Conservation (phyloP, 2,329 filamentous ascomycete species). For the Claviceps sp. region DNA sequence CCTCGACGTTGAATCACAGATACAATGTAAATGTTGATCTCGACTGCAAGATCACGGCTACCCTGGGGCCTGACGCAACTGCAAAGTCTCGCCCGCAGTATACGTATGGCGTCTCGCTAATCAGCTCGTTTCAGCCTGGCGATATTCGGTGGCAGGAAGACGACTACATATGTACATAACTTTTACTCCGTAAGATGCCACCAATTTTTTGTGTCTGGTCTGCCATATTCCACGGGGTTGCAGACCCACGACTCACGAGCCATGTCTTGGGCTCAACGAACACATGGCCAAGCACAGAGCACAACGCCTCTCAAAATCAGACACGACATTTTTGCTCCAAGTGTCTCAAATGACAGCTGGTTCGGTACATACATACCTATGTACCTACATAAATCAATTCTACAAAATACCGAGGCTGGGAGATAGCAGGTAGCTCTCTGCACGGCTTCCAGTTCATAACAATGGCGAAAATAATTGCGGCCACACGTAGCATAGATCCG, state of each 20-base stretch:
- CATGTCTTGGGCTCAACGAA: constrained; percentile 16
- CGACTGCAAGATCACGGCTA: no score
- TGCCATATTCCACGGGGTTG: background rate
- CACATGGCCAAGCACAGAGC: constrained; percentile 23
- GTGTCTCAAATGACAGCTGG: constrained; percentile 9
- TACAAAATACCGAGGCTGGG: background rate
- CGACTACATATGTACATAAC: background rate
- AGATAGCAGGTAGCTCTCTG: no score
- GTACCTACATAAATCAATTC: background rate
- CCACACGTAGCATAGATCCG: no score
- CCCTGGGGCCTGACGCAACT: no score
- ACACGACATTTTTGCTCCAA: constrained; percentile 8
- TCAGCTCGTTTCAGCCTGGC: background rate
- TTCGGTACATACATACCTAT: no score
- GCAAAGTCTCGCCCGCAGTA: no score
- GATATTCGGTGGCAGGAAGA: background rate
- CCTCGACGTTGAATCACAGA: no score
- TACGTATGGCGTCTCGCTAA: background rate
- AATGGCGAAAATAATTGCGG: no score
- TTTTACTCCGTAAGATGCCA: background rate
- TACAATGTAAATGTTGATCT: no score
- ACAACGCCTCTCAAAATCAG: constrained; percentile 4
- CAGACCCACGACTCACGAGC: constrained; percentile 17
- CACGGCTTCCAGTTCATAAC: background rate
- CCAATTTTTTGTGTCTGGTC: background rate